phyloP scores from a whole-genome alignment of 345 rosid genomes.

The Citrus sinensis region DNA sequence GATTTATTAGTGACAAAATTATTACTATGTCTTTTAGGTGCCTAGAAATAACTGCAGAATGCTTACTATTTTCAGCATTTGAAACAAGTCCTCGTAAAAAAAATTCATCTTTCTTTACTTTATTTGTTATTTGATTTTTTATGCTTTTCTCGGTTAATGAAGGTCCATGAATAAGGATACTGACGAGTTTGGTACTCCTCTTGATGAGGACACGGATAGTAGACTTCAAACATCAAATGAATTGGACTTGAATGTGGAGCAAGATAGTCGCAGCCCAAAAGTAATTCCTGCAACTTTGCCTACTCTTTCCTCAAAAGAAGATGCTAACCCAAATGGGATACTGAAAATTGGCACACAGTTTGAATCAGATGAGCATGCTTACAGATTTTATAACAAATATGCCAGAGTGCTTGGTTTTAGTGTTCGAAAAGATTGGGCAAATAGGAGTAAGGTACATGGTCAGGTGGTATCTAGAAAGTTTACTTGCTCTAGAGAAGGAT shows the following conservation, averaged over 20 bases:
- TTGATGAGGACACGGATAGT: slow-evolving; percentile 10
- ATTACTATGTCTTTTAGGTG: background rate
- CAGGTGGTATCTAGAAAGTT: slow-evolving; percentile 29
- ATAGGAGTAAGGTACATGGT: slow-evolving; percentile 30
- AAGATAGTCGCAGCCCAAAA: slow-evolving; percentile 19
- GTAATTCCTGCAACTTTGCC: slow-evolving; percentile 5
- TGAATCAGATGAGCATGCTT: slow-evolving; percentile 31
- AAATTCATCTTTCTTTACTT: background rate
- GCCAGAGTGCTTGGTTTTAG: slow-evolving; percentile 26
- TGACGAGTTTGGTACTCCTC: slow-evolving; percentile 9
- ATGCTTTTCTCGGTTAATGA: slow-evolving; percentile 5
- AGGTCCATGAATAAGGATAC: slow-evolving; percentile 28
- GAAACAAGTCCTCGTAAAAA: background rate
- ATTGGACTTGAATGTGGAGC: slow-evolving; percentile 33
- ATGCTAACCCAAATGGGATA: slow-evolving; percentile 6
- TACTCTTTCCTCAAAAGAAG: slow-evolving; percentile 14
- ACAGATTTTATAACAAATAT: slow-evolving; percentile 23
- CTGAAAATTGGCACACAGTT: slow-evolving; percentile 26
- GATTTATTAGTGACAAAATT: background rate
- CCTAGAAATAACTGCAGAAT: background rate
- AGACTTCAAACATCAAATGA: slow-evolving; percentile 19
- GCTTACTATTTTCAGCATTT: background rate
- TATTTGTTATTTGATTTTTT: background rate
- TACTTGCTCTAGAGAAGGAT: slow-evolving; percentile 26
- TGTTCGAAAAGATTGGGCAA: slow-evolving; percentile 28